Base-by-base conservation (phyloP, 306 rosid species). In the Trifolium pratense region DNA sequence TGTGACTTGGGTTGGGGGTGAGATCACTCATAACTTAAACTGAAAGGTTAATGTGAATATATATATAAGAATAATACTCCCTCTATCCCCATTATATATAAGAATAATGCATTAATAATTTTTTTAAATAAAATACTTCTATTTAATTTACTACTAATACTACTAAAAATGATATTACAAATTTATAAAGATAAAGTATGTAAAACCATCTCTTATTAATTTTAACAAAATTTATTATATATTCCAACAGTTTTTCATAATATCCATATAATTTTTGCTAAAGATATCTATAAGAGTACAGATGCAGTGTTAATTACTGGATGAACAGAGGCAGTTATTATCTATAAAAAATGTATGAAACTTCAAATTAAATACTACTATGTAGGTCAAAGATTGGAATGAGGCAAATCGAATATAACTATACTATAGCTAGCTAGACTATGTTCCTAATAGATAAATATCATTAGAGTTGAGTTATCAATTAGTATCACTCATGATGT, bases 41-140 rank as follows among this genome's bases (percentile, higher is more conserved):
- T 40, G 59, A 71, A 74, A 59, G 58, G 71, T 66, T 49, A 73
- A 57, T 37, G 40, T 58, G 70, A 71, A 46, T 65, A 51, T 52
- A 63, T 43, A 15, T 60, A 16, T 26, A 26, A 26, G 5, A 26
- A 26, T 26, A 26, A 26, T 26, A 3, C 31, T 26, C 31, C 31
- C 31, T 26, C 31, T 26, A 26, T 26, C 31, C 5, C 31, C 31
- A 26, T 26, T 52, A 63, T 43, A 15, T 60, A 16, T 26, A 26
- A 26, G 5, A 26, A 26, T 26, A 26, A 26, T 29, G 6, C 6
- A 29, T 29, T 29, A 4, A 4, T 29, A 29, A 29, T 3, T 26
- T 3, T 26, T 26, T 26, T 26, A 26, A 3, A 26, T 26, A 26
- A 26, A 26, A 26, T 26, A 26, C 31, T 26, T 26, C 31, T 26